Evolutionary conservation across 1,139 yeast genomes (phyloP).

Genomic region (Yamadazyma buinensis): DNA sequence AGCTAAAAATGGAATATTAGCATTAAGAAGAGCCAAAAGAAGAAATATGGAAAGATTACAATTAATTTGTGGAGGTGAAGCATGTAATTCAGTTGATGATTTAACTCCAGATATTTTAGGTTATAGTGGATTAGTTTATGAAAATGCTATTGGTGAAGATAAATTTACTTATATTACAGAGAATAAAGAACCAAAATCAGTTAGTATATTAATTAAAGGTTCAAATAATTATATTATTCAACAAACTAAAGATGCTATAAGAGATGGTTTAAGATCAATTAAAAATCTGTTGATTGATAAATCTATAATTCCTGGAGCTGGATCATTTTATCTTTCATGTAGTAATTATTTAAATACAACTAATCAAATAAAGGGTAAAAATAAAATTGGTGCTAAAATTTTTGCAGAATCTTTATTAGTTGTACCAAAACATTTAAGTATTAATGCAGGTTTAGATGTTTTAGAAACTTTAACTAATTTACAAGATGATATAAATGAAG

Average conservation of each 20-base stretch:
- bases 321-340: constrained; percentile 88
- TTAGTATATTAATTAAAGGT: constrained; percentile 89
- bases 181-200: constrained; percentile 86
- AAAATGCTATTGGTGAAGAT: constrained; percentile 93
- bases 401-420: constrained; percentile 88
- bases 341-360: constrained; percentile 59
- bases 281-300: constrained; percentile 86
- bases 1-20: constrained; percentile 90
- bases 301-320: constrained; percentile 92
- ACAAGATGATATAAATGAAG: constrained; percentile 85
- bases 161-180: constrained; percentile 95
- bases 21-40: constrained; percentile 96
- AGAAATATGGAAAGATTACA: constrained; percentile 99
- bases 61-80: constrained; percentile 94
- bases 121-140: constrained; percentile 86
- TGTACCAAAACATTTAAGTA: constrained; percentile 87
- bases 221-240: constrained; percentile 84
- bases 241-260: constrained; percentile 93
- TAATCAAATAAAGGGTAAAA: constrained; percentile 72
- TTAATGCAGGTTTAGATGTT: constrained; percentile 92
- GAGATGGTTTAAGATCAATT: constrained; percentile 95
- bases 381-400: constrained; percentile 87
- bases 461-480: constrained; percentile 85
- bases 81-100: constrained; percentile 96
- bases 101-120: constrained; percentile 83